Evolutionary conservation across 108 stramenopile genomes (phyloP).

Genomic region (Cyclostephanos invisitatus): DNA sequence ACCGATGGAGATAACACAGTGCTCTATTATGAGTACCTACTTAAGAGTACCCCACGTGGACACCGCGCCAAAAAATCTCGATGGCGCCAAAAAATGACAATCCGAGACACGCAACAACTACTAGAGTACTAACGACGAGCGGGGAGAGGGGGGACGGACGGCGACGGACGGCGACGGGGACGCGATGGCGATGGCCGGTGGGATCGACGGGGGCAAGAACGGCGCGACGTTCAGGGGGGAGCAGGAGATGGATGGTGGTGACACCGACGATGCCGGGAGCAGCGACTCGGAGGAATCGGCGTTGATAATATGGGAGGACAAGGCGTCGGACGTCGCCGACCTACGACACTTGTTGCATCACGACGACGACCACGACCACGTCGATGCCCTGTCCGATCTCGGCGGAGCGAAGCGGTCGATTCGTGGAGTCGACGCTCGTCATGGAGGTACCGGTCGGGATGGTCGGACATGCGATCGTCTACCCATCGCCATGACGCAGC

Average conservation of each 20-base stretch:
- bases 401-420: background rate
- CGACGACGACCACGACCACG: background rate
- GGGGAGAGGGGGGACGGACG: too few relatives aligned
- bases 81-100: too few relatives aligned
- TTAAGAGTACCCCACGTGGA: too few relatives aligned
- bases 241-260: background rate
- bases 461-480: background rate
- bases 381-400: background rate
- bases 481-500: constrained; percentile 44
- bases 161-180: too few relatives aligned
- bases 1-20: too few relatives aligned
- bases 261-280: background rate
- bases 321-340: constrained; percentile 8
- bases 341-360: constrained; percentile 10
- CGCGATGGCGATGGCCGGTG: too few relatives aligned
- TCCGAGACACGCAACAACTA: too few relatives aligned
- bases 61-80: too few relatives aligned
- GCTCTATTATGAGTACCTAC: too few relatives aligned
- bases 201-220: too few relatives aligned
- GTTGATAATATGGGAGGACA: constrained; percentile 25
- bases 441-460: background rate
- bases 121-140: too few relatives aligned
- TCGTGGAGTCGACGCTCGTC: background rate
- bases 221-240: too few relatives aligned
- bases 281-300: constrained; percentile 22